Evolutionary conservation across 2,329 filamentous ascomycete genomes (phyloP), one percentile per base, ranked within the genome.

Genomic region (Furcasterigmium sp.): DNA sequence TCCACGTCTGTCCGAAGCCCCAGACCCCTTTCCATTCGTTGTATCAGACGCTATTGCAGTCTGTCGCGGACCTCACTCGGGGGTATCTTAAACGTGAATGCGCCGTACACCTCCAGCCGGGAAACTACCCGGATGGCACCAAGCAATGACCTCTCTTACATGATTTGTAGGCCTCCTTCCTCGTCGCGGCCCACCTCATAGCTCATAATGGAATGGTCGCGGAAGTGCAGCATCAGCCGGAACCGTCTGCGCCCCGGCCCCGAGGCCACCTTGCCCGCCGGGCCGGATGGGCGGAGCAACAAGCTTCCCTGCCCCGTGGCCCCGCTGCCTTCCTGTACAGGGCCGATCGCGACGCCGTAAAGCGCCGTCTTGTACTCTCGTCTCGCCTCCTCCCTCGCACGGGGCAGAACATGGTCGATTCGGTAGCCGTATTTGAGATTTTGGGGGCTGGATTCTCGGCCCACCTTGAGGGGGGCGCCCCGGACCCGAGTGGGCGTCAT

Each of bases 211-310:
- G 77, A 76, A 53, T 87, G 80, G 60, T 89, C 80, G 45, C 75
- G 73, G 57, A 84, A 91, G 58, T 87, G 81, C 60, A 91, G 63
- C 58, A 91, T 75, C 45, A 91, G 51, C 46, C 84, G 68, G 72
- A 83, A 90, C 45, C 77, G 70, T 49, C 69, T 68, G 46, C 67
- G 60, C 25, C 56, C 48, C 8, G 53, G 47, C 42, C 53, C 48
- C 23, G 51, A 48, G n/a, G 44, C 47, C 26, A 54, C 32, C 29
- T 25, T 35, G 19, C 39, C 19, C n/a, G 9, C 26, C 18, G 41
- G 32, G 5, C 28, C 10, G 23, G 28, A 29, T 11, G 37, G 39
- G 11, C 41, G 42, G 35, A 64, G 45, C n/a, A 51, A 49, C 10
- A 59, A 43, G 18, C 30, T 41, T 1, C 53, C 51, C 13, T 40